phyloP scores from a whole-genome alignment of 208 protist species.

The Crithidia bombi region DNA sequence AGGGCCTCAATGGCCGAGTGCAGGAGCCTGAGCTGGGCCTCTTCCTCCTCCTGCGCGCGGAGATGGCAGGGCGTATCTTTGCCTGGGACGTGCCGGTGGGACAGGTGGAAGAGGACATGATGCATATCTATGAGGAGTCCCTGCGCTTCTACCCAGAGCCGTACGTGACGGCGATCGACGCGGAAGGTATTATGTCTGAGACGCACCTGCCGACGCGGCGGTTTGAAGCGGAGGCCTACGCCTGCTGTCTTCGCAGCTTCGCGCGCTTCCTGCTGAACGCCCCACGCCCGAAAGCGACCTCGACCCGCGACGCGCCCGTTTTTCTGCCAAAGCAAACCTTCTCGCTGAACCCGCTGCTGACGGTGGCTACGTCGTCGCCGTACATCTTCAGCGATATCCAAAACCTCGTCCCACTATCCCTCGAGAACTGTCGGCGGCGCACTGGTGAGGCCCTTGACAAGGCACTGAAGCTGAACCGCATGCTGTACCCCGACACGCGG shows the following conservation, averaged over 20 bases:
- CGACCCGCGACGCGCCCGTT: conserved; percentile 63
- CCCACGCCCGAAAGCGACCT: conserved; percentile 39
- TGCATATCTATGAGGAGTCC: conserved; percentile 30
- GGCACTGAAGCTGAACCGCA: conserved; percentile 76
- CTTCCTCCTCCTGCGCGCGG: conserved; percentile 66
- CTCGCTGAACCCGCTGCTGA: conserved; percentile 61
- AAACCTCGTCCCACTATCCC: conserved; percentile 35
- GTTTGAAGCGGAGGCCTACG: conserved; percentile 69
- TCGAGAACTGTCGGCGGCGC: conserved; percentile 57
- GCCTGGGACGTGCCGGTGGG: conserved; percentile 52
- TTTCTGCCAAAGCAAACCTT: conserved; percentile 84
- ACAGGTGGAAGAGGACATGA: conserved; percentile 24
- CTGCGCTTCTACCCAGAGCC: conserved; percentile 70
- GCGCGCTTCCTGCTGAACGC: conserved; percentile 76
- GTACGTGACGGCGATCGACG: conserved; percentile 64
- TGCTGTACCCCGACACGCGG: conserved; percentile 57
- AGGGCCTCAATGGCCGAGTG: conserved; percentile 47
- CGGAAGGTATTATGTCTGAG: conserved; percentile 77
- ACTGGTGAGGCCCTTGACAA: conserved; percentile 71
- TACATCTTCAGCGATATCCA: conserved; percentile 62
- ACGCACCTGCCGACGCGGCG: conserved; percentile 26
- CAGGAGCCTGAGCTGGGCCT: conserved; percentile 78
- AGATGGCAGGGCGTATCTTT: conserved; percentile 71
- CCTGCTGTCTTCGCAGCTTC: conserved; percentile 63
- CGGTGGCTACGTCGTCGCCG: conserved; percentile 57